phyloP scores from a whole-genome alignment of 495 filamentous ascomycete species.

The Neurospora cerealis region DNA sequence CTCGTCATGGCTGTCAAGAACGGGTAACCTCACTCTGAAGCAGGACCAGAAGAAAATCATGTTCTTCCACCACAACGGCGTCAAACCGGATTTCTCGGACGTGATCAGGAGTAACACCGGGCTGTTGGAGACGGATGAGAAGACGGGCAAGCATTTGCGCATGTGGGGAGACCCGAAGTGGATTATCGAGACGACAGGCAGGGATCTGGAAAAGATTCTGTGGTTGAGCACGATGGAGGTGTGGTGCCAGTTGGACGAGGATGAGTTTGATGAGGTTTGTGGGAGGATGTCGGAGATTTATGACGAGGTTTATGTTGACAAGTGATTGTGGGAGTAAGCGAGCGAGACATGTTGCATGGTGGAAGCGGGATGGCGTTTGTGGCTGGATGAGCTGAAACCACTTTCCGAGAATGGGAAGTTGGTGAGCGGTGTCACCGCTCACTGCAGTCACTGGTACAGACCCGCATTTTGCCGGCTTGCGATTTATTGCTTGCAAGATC shows the following conservation, averaged over 20 bases:
- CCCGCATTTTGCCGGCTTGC: background rate
- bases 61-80: constrained; percentile 46
- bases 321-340: background rate
- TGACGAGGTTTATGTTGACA: constrained; percentile 1
- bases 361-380: background rate
- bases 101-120: constrained; percentile 1
- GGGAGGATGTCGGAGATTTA: constrained; percentile 6
- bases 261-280: constrained; percentile 3
- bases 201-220: constrained; percentile 39
- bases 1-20: constrained; percentile 3
- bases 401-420: background rate
- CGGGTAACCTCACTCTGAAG: background rate
- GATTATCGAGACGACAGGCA: constrained; percentile 25
- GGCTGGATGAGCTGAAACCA: background rate
- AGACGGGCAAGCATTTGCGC: constrained; percentile 7
- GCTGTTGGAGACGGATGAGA: constrained; percentile 5
- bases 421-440: background rate
- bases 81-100: constrained; percentile 40
- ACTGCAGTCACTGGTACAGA: background rate
- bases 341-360: background rate
- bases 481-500: background rate
- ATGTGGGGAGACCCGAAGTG: constrained; percentile 24
- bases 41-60: constrained; percentile 26
- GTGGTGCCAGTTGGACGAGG: constrained; percentile 18
- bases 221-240: constrained; percentile 41